Base-by-base conservation (phyloP, 2,329 filamentous ascomycete genomes). In the Aspergillus aculeatus region DNA sequence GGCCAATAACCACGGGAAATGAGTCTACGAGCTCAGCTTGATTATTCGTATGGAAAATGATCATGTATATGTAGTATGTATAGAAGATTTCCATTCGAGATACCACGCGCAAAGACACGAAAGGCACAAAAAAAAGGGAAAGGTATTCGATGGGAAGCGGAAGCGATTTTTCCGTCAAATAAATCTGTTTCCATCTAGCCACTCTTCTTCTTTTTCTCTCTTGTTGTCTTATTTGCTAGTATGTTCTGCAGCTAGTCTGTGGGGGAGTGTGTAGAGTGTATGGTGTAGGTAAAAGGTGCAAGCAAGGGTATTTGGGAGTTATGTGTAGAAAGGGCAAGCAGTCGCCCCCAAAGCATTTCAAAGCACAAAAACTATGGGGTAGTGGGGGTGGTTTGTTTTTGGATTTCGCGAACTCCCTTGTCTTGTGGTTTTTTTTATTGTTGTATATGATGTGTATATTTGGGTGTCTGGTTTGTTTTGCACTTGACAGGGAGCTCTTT, bases 381-480 rank as follows among this genome's bases (percentile, higher is more conserved):
- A n/a, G 23, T 24, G 26, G 16, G 4, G 38, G 38, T 41, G 14
- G 24, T 24, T 21, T 24, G 32, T 54, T 44, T 24, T 54, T 32
- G 16, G 6, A 23, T 24, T 35, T 54, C 35, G 44, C 12, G 26
- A 44, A 44, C 38, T 44, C 38, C 38, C 38, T 44, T 19, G 51
- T n/a, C 44, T 44, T n/a, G 21, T 19, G 19, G 9, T 29, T 35
- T 6, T 41, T 53, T 44, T n/a, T 41, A 23, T 52, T 59, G 60
- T 57, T 61, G 48, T 49, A 41, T 35, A 57, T 53, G 31, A 57
- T 54, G 44, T 62, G 48, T 47, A 57, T 12, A 24, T 23, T 35
- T 44, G 29, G 50, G 26, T 29, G 52, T 56, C 31, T 56, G 61
- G 50, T 56, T 63, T 61, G 61, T 50, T 60, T 57, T 56, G 32